These are phyloP conservation scores for Rhodotorula toruloides DNA, from an alignment of 768 basidiomycete species.

Conservation along the genomic window DNA sequence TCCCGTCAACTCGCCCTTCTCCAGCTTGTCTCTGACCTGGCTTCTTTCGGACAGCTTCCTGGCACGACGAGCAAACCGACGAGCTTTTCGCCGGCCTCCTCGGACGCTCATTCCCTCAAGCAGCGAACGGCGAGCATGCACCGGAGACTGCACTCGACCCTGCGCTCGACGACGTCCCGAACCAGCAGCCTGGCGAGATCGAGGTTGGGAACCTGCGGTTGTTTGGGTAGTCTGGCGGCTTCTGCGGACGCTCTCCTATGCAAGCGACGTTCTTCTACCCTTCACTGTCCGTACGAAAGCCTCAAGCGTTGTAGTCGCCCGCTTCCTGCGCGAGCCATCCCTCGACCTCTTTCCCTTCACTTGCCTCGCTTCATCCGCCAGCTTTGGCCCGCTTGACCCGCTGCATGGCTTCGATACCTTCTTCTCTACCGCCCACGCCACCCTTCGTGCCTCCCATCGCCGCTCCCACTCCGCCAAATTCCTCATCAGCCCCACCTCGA, in stretches of 20 bases:
- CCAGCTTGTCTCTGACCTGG: not conserved
- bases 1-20: not conserved
- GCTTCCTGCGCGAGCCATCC: too few relatives aligned
- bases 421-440: not conserved
- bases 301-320: too few relatives aligned
- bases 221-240: slow-evolving; percentile 3
- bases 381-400: too few relatives aligned
- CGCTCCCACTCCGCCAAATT: not conserved
- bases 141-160: slow-evolving; percentile 22
- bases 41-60: slow-evolving; percentile 48
- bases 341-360: too few relatives aligned
- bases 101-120: slow-evolving; percentile 49
- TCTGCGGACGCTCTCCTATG: too few relatives aligned
- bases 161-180: slow-evolving; percentile 11
- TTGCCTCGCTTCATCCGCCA: too few relatives aligned
- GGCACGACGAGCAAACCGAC: slow-evolving; percentile 96
- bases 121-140: slow-evolving; percentile 39
- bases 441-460: not conserved
- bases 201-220: slow-evolving; percentile 26
- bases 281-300: too few relatives aligned
- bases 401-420: not conserved
- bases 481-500: not conserved
- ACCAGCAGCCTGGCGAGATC: not conserved
- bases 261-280: too few relatives aligned
- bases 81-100: slow-evolving; percentile 85